Base-by-base conservation (phyloP, 2,329 filamentous ascomycete genomes). In the Pseudogymnoascus pannorum region DNA sequence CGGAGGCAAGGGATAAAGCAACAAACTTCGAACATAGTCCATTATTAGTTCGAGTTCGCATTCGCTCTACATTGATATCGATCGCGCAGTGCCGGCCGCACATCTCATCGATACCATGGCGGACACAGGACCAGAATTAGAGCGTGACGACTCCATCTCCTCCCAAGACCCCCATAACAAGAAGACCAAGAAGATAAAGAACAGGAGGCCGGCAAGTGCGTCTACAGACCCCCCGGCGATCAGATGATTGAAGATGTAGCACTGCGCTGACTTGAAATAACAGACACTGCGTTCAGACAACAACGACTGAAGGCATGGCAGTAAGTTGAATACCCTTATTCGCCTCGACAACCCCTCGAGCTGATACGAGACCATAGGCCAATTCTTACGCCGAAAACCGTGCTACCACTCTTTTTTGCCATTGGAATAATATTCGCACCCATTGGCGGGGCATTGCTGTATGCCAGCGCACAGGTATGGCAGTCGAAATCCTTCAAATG, bases 251-350 rank as follows among this genome's bases (percentile, higher is more conserved):
- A 57, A 26, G 54, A 63, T 66, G 68, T 61, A 24, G 40, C 7
- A n/a, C 71, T 61, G 2, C n/a, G 44, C 57, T 57, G 5, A 36
- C 40, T 62, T 26, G 48, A 66, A 64, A 54, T 35, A 59, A 61
- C 71, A 96, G 91, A 97, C 78, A 97, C 93, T 63, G 94, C 94
- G 9, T 99, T 97, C 74, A 85, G 94, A 70, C 94, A 99, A 74
- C 94, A 99, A 77, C 87, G 94, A 73, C 78, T 99, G 75, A 97
- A 97, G 78, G 94, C 94, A 79, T 99, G 94, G 94, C 94, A 99
- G 88, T 95, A 81, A 76, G 91, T 67, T 60, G 33, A 54, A 54
- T 24, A 54, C n/a, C n/a, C 24, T 54, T 31, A 18, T 54, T 20
- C 48, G 48, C 48, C 48, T 7, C 48, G 1, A 31, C 26, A 18